Evolutionary conservation across 805 yeast species (phyloP).

Genomic region (Kuraishia hungarica): DNA sequence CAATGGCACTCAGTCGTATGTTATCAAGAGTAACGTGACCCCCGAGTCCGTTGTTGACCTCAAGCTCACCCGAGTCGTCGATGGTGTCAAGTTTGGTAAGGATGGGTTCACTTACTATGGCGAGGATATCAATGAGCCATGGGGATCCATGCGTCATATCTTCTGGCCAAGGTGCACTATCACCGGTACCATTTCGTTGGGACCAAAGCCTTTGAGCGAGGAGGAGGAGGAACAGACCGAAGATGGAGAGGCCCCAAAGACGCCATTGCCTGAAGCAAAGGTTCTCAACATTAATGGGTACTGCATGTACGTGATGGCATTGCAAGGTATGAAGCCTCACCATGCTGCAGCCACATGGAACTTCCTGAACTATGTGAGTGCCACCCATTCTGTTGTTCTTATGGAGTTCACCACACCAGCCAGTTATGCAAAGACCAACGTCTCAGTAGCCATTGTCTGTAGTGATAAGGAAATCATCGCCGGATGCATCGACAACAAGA

Average conservation of each 20-base stretch:
- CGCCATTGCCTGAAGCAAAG: background rate
- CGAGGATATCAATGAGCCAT: conserved; percentile 72
- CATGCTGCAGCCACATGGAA: conserved; percentile 98
- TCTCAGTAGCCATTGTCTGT: conserved; percentile 70
- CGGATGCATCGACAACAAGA: conserved; percentile 53
- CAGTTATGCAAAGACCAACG: conserved; percentile 77
- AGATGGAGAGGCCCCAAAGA: conserved; percentile 8
- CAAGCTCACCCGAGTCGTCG: conserved; percentile 47
- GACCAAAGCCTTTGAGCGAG: conserved; percentile 16
- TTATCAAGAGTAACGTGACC: conserved; percentile 56
- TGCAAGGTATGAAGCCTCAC: conserved; percentile 99
- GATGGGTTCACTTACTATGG: conserved; percentile 87
- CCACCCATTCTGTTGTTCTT: conserved; percentile 61
- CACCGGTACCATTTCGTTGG: conserved; percentile 52
- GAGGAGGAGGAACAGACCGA: conserved; percentile 12
- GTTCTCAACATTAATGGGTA: conserved; percentile 28
- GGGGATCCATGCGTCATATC: conserved; percentile 95
- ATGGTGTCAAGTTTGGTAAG: conserved; percentile 84
- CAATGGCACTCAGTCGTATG: conserved; percentile 31
- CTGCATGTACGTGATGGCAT: conserved; percentile 89
- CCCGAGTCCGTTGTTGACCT: conserved; percentile 67
- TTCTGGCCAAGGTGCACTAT: conserved; percentile 92
- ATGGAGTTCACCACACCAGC: conserved; percentile 96
- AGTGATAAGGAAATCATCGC: conserved; percentile 51
- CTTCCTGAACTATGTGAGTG: conserved; percentile 81